phyloP scores from a whole-genome alignment of 2,329 filamentous ascomycete species.

The Balansia obtecta region DNA sequence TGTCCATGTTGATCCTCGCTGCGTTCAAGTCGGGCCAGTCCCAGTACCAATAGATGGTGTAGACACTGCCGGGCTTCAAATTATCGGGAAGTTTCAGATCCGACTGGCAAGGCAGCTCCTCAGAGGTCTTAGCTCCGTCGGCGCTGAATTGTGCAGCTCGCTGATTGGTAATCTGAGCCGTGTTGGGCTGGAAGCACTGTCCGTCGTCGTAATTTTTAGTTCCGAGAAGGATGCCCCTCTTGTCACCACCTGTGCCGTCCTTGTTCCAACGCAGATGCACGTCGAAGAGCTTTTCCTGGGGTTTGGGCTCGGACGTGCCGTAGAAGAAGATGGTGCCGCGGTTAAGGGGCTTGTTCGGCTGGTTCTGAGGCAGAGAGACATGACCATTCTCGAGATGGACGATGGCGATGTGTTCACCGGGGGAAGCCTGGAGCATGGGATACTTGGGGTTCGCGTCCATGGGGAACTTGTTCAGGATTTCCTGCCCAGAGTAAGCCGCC shows the following conservation, averaged over 20 bases:
- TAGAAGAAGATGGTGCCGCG: constrained; percentile 66
- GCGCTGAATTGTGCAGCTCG: constrained; percentile 46
- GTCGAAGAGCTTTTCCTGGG: constrained; percentile 38
- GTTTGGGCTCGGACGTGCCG: constrained; percentile 49
- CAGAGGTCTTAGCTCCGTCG: constrained; percentile 38
- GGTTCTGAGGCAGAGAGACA: constrained; percentile 46
- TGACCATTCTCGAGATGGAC: constrained; percentile 67
- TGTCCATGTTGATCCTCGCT: constrained; percentile 26
- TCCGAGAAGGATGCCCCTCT: constrained; percentile 61
- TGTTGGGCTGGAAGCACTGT: constrained; percentile 73
- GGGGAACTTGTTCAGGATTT: constrained; percentile 33
- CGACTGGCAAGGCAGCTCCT: constrained; percentile 66
- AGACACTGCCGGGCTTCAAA: constrained; percentile 46
- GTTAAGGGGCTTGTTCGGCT: constrained; percentile 47
- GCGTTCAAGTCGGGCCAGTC: constrained; percentile 62
- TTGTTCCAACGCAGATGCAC: constrained; percentile 69
- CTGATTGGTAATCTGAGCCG: constrained; percentile 39
- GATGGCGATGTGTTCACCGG: constrained; percentile 54
- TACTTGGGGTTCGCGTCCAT: constrained; percentile 32
- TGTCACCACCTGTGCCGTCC: constrained; percentile 70
- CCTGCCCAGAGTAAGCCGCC: constrained; percentile 47
- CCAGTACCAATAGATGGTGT: constrained; percentile 95
- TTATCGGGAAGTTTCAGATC: constrained; percentile 64
- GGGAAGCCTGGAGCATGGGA: constrained; percentile 46
- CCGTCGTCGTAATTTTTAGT: constrained; percentile 80